phyloP scores from a whole-genome alignment of 306 rosid genomes.

The Herpetospermum pedunculosum region DNA sequence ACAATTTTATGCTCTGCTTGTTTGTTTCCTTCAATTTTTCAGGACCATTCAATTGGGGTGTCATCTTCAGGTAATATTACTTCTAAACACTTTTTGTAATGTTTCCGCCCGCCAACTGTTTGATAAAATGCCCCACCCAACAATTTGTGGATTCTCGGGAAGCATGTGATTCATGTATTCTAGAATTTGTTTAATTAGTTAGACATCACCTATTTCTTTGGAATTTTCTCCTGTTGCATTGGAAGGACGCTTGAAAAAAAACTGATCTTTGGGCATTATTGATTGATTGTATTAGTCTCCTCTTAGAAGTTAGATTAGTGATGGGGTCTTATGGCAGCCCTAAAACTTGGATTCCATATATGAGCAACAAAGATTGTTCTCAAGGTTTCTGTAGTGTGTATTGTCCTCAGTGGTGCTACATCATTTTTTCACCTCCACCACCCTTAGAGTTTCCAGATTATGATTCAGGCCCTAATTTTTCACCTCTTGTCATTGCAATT shows the following conservation, averaged over 20 bases:
- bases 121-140: background rate
- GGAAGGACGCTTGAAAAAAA: background rate
- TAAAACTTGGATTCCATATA: constrained; percentile 62
- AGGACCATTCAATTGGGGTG: constrained; percentile 1
- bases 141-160: background rate
- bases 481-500: constrained; percentile 79
- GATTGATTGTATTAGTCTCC: background rate
- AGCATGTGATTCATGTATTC: background rate
- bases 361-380: constrained; percentile 68
- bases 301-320: constrained; percentile 2
- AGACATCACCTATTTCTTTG: background rate
- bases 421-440: constrained; percentile 65
- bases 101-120: background rate
- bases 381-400: constrained; percentile 68
- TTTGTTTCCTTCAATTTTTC: constrained; percentile 9
- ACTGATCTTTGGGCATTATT: background rate
- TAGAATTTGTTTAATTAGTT: background rate
- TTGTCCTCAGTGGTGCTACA: constrained; percentile 92
- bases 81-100: background rate
- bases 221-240: background rate
- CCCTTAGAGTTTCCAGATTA: constrained; percentile 48
- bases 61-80: constrained; percentile 13
- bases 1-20: background rate
- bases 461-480: constrained; percentile 44
- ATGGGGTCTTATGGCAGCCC: constrained; percentile 68